Base-by-base conservation (phyloP, 352 stramenopile genomes). In the Phytophthora citricola region DNA sequence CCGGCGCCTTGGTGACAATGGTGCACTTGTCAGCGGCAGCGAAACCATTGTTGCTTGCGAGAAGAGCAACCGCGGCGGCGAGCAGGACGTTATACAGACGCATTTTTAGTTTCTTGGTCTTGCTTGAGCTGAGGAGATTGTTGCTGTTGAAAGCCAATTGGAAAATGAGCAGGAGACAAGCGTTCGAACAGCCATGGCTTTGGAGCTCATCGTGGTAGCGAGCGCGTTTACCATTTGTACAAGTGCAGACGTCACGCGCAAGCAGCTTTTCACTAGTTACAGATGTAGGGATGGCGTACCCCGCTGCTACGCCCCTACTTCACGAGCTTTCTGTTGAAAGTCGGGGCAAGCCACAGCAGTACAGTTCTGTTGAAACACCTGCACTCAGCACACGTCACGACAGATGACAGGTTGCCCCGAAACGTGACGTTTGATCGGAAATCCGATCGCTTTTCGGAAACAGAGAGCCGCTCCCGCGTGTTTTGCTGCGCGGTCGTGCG, bases 71-170 rank as follows among this genome's bases (percentile, higher is more conserved):
- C 7, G 40, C 53, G 15, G 53, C 32, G 10, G 40, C 53, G 17
- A 61, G 26, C 41, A 61, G 32, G n/a, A 51, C 53, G 53, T 44
- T n/a, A 45, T 61, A 61, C 20, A 50, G 29, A 45, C 40, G 53
- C 53, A 61, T 61, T 5, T 61, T 45, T 17, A 17, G 36, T 32
- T 56, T 32, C 31, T 49, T 54, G 34, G 45, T 53, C 34, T 53
- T 46, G 53, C 36, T 49, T 48, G 12, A 32, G 40, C 11, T 1
- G 36, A 5, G 46, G 46, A 52, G 43, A 20, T 49, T 52, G 46
- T 52, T n/a, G 38, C 24, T 2, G 50, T 29, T 27, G 50, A 58
- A 58, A 31, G 38, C 11, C 50, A 48, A 47, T 58, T 58, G 39
- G 36, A 45, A 48, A 48, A 47, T 58, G 50, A 58, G 6, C 6